Percentiles rank a stretch among this genome's conserved stretches.
Evolutionary conservation across 2,329 filamentous ascomycete species (phyloP).

Genomic region (Diaporthe citriasiana): DNA sequence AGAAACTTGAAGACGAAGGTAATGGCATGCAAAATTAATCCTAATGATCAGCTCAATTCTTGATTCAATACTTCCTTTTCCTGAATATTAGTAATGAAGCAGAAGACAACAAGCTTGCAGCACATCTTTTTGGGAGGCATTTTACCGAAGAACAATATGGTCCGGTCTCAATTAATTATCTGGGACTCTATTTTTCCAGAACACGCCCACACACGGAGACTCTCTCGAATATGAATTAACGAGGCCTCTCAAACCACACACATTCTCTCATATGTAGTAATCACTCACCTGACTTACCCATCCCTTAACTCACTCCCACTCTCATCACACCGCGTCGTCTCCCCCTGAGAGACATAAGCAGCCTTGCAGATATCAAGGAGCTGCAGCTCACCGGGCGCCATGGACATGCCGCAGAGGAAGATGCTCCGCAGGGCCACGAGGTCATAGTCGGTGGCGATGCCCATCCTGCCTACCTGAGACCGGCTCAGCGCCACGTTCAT

Average conservation of each 20-base stretch:
- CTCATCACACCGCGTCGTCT: not conserved
- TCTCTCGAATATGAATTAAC: not conserved
- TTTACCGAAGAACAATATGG: no score
- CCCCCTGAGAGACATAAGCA: not conserved
- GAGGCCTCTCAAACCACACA: not conserved
- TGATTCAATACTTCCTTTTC: no score
- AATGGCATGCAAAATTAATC: no score
- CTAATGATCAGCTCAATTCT: no score
- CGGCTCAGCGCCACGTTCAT: not conserved
- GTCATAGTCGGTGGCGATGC: not conserved
- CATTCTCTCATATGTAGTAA: no score
- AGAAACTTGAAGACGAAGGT: no score
- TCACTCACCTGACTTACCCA: not conserved
- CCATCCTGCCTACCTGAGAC: not conserved
- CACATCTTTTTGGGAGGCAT: no score
- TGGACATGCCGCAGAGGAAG: conserved; percentile 6
- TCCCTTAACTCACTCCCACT: not conserved
- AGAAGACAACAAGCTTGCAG: no score
- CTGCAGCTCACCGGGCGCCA: not conserved
- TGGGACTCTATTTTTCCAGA: no score
- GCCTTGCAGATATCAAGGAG: not conserved
- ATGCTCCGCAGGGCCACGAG: not conserved
- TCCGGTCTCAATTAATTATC: no score
- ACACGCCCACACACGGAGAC: not conserved
- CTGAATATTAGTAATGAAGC: no score